A percentile compares a stretch with the other conserved stretches of the same genome.
phyloP scores from a whole-genome alignment of 441 rosid genomes.

The Metrosideros polymorpha region DNA sequence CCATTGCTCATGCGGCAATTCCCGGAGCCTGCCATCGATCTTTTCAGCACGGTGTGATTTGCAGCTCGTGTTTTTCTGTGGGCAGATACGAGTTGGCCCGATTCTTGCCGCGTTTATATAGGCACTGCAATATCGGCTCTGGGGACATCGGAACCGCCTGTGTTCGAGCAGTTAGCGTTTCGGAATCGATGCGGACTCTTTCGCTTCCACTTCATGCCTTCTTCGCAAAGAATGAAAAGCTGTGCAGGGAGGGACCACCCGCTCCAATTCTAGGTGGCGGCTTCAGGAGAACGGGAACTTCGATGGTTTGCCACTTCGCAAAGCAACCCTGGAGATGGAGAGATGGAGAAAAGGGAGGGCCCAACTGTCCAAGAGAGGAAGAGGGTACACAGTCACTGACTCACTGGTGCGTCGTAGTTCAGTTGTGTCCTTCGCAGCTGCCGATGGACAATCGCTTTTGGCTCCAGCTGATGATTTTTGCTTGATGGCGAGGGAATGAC shows the following conservation, averaged over 20 bases:
- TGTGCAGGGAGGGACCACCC: neutral
- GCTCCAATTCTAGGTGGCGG: neutral
- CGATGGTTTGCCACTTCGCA: neutral
- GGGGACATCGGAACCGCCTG: neutral
- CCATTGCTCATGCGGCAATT: neutral
- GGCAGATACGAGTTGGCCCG: neutral
- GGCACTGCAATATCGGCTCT: neutral
- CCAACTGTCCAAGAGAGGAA: neutral
- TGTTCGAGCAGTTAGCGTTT: neutral
- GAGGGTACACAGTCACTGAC: neutral
- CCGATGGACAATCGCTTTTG: neutral
- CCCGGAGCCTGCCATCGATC: neutral
- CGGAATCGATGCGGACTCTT: neutral
- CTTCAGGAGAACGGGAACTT: neutral
- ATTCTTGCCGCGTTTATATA: neutral
- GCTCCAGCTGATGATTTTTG: neutral
- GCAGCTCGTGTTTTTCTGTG: neutral
- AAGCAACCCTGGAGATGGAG: neutral
- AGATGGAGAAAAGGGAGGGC: neutral
- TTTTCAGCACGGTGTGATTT: neutral
- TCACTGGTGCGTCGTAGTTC: neutral
- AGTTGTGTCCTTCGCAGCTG: neutral
- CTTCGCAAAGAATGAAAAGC: neutral
- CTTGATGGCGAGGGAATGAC: neutral
- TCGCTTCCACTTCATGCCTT: neutral